Conservation (phyloP, 176 grass and related monocot genomes). For the Puya raimondii region DNA sequence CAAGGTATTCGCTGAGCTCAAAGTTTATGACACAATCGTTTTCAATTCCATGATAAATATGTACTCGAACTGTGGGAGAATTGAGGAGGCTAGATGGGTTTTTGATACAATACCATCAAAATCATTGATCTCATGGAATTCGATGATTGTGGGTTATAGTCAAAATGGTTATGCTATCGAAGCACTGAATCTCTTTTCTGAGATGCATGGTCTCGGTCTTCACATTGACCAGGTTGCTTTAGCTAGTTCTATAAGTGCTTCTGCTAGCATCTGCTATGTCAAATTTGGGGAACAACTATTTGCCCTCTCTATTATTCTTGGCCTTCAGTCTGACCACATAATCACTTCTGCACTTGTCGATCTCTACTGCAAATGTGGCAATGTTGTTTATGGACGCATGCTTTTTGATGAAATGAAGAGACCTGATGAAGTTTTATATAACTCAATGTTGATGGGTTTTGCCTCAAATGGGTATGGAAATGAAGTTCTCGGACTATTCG, state of each 20-base stretch:
- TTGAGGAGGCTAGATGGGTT: slow-evolving; percentile 39
- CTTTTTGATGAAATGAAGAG: slow-evolving; percentile 27
- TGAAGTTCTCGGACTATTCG: slow-evolving; percentile 38
- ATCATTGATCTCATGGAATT: slow-evolving; percentile 69
- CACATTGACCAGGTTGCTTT: slow-evolving; percentile 46
- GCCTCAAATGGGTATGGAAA: slow-evolving; percentile 63
- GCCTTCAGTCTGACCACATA: slow-evolving; percentile 35
- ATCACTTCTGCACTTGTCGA: slow-evolving; percentile 50
- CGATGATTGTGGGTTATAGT: slow-evolving; percentile 62
- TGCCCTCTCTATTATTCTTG: slow-evolving; percentile 32
- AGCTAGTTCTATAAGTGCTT: slow-evolving; percentile 60
- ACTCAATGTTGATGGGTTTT: slow-evolving; percentile 69
- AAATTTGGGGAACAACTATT: slow-evolving; percentile 56
- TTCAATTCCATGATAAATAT: slow-evolving; percentile 64
- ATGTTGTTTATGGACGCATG: slow-evolving; percentile 32
- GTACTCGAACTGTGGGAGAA: slow-evolving; percentile 49
- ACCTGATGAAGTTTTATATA: slow-evolving; percentile 44
- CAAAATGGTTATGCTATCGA: slow-evolving; percentile 44
- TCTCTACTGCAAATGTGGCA: slow-evolving; percentile 71
- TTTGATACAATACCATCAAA: slow-evolving; percentile 44
- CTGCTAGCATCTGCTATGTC: slow-evolving; percentile 51
- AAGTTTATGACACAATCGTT: slow-evolving; percentile 45
- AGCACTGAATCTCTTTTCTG: slow-evolving; percentile 39
- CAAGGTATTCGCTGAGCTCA: slow-evolving; percentile 39
- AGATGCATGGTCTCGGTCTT: slow-evolving; percentile 39